A percentile compares a stretch with the other conserved stretches of the same genome.
phyloP scores from a whole-genome alignment of 768 basidiomycete species.

The Lentinula sp. region DNA sequence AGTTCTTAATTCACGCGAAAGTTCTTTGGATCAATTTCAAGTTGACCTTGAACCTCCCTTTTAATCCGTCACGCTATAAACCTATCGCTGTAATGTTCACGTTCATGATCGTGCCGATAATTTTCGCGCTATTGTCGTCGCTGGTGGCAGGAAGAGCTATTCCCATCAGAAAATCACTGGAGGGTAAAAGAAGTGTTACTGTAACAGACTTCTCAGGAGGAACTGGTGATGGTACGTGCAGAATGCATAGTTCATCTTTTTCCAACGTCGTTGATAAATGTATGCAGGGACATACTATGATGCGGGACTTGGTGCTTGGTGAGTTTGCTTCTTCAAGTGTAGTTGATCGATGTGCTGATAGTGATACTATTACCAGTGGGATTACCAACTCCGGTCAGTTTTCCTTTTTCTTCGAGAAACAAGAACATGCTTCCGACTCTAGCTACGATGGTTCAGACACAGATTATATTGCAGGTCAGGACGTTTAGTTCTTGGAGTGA shows the following conservation, averaged over 20 bases:
- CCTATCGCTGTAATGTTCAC: neutral
- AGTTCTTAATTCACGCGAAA: neutral
- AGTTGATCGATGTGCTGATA: neutral
- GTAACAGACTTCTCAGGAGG: conserved; percentile 4
- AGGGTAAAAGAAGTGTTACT: neutral
- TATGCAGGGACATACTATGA: neutral
- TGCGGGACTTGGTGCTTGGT: neutral
- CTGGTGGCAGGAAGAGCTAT: neutral
- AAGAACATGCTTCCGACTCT: neutral
- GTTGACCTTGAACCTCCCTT: conserved; percentile 4
- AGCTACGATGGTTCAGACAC: neutral
- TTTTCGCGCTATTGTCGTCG: neutral
- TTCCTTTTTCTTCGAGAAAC: neutral
- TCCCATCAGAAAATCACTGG: neutral
- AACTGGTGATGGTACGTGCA: neutral
- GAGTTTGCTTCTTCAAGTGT: neutral
- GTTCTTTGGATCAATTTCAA: conserved; percentile 3
- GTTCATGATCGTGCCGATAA: neutral
- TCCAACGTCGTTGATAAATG: neutral
- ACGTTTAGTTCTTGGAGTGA: neutral
- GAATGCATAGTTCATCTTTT: neutral
- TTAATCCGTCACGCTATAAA: neutral
- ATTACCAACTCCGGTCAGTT: neutral
- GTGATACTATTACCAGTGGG: neutral
- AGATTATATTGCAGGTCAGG: neutral